phyloP scores from a whole-genome alignment of 2,329 filamentous ascomycete genomes.

The Venturia nashicola region DNA sequence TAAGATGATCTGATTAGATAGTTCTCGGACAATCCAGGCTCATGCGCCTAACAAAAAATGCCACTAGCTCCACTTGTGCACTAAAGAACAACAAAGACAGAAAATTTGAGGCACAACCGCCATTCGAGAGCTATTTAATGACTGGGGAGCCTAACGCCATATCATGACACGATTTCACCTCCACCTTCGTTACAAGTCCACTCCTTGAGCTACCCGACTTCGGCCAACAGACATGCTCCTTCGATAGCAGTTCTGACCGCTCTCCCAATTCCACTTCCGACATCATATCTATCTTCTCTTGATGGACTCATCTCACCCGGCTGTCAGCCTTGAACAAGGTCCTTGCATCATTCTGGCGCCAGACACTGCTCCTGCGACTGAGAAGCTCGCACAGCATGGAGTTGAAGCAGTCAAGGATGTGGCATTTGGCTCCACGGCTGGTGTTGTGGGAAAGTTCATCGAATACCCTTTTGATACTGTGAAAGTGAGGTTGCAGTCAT shows the following conservation, averaged over 20 bases:
- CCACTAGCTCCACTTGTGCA: not conserved
- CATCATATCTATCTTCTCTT: not conserved
- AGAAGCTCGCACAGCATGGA: constrained; percentile 1
- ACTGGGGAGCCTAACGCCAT: not conserved
- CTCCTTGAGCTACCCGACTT: not conserved
- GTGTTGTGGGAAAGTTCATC: constrained; percentile 86
- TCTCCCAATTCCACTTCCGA: constrained; percentile 1
- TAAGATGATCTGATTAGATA: not conserved
- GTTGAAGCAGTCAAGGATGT: constrained; percentile 54
- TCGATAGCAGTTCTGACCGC: constrained; percentile 17
- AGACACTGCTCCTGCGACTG: not conserved
- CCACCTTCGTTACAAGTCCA: not conserved
- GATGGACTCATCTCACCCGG: constrained; percentile 3
- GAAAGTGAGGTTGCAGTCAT: constrained; percentile 95
- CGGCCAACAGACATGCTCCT: constrained; percentile 18
- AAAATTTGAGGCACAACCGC: not conserved
- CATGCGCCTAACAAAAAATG: not conserved
- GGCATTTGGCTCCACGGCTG: constrained; percentile 79
- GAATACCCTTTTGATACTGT: constrained; percentile 98
- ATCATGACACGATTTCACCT: not conserved
- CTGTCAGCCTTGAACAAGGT: not conserved
- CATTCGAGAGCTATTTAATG: not conserved
- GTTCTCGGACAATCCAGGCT: not conserved
- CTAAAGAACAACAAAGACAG: not conserved
- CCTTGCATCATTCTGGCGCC: not conserved